Percentiles rank a stretch among this genome's conserved stretches.
phyloP scores from a whole-genome alignment of 495 filamentous ascomycete species.

The Penicillium ochrochloron region DNA sequence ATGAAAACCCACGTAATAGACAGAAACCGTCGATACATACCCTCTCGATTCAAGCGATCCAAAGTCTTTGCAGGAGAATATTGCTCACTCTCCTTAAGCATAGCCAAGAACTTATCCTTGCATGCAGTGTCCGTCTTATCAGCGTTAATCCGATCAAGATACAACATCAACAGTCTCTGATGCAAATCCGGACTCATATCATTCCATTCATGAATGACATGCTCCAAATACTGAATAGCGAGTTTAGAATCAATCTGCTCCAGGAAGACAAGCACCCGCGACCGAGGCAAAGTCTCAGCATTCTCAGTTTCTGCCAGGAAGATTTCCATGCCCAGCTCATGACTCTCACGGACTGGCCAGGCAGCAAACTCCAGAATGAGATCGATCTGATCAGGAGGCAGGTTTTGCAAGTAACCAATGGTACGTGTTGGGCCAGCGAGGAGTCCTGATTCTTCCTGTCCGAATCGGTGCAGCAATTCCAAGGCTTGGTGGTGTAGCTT shows the following conservation, averaged over 20 bases:
- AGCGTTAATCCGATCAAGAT: constrained; percentile 60
- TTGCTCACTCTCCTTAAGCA: constrained; percentile 75
- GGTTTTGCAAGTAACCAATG: constrained; percentile 84
- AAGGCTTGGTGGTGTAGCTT: constrained; percentile 88
- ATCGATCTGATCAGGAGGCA: constrained; percentile 86
- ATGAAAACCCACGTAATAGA: no score
- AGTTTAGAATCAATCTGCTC: constrained; percentile 67
- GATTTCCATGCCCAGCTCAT: constrained; percentile 87
- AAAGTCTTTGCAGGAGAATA: constrained; percentile 81
- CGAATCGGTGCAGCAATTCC: constrained; percentile 81
- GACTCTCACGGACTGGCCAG: constrained; percentile 78
- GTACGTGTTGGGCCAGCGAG: constrained; percentile 74
- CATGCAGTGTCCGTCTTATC: constrained; percentile 58
- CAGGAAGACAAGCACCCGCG: constrained; percentile 75
- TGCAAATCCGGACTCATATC: constrained; percentile 87
- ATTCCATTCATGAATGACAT: constrained; percentile 85
- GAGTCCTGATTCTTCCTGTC: constrained; percentile 63
- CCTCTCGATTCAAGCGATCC: constrained; percentile 74
- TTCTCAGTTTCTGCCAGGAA: constrained; percentile 95
- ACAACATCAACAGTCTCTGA: constrained; percentile 77
- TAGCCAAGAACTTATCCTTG: constrained; percentile 68
- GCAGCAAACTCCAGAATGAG: constrained; percentile 88
- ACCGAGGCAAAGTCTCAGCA: constrained; percentile 83
- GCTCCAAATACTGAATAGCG: constrained; percentile 85
- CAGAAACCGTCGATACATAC: constrained; percentile 47